Percentiles rank a stretch among this genome's conserved stretches.
Conservation (phyloP, 164 flowering plant species). For the Chimonanthus praecox region DNA sequence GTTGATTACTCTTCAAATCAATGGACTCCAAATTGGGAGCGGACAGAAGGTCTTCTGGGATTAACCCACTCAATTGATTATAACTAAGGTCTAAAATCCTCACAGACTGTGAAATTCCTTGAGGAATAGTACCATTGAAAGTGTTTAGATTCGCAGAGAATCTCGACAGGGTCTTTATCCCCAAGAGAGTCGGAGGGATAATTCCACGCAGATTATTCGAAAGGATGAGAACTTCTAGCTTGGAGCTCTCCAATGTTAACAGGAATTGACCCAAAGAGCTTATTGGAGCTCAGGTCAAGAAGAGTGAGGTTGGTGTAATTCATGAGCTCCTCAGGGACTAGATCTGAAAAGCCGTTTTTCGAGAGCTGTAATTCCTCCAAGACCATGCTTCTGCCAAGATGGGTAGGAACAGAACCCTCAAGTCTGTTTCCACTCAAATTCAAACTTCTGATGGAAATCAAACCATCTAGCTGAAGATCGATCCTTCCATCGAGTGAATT, state of each 20-base stretch:
- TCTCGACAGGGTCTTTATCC: constrained; percentile 32
- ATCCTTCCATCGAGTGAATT: constrained; percentile 44
- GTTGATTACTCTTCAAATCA: constrained; percentile 45
- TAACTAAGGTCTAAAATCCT: constrained; percentile 53
- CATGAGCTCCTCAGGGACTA: constrained; percentile 31
- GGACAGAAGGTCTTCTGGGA: constrained; percentile 46
- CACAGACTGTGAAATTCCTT: constrained; percentile 29
- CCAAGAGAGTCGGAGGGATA: constrained; percentile 37
- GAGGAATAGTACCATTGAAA: constrained; percentile 45
- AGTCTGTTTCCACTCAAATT: constrained; percentile 34
- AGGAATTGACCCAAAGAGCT: constrained; percentile 41
- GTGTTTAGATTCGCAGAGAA: constrained; percentile 58
- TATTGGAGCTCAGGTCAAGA: constrained; percentile 47
- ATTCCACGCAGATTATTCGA: constrained; percentile 43
- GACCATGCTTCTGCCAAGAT: constrained; percentile 28
- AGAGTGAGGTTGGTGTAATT: constrained; percentile 33
- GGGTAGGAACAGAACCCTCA: constrained; percentile 32
- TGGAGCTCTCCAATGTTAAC: constrained; percentile 36
- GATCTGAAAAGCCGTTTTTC: constrained; percentile 21
- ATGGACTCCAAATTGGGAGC: constrained; percentile 31
- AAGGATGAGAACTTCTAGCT: constrained; percentile 37
- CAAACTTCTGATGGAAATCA: constrained; percentile 34
- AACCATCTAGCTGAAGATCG: constrained; percentile 34
- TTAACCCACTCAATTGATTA: constrained; percentile 38
- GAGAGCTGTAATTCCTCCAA: constrained; percentile 42